Evolutionary conservation across 1,139 yeast species (phyloP).

Genomic region (Sugiyamaella novakii): DNA sequence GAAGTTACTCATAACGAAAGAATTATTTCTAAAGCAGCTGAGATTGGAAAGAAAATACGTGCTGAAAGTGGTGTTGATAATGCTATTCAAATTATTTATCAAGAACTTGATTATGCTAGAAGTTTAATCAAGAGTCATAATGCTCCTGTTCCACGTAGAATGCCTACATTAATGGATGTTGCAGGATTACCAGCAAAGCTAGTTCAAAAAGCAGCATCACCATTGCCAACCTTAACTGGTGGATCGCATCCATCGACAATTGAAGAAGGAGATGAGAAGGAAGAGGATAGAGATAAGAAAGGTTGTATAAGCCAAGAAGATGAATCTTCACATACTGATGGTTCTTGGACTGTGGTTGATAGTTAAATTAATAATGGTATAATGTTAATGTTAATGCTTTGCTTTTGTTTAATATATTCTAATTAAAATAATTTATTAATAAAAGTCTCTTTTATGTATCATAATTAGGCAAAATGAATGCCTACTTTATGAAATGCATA

Average conservation of each 20-base stretch:
- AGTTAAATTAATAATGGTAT: conserved; percentile 10
- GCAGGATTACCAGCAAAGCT: conserved; percentile 19
- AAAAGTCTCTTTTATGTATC: too few relatives aligned
- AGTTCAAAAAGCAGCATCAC: conserved; percentile 13
- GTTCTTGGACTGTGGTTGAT: conserved; percentile 31
- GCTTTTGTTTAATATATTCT: too few relatives aligned
- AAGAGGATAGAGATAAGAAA: conserved; percentile 1
- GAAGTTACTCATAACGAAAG: conserved; percentile 68
- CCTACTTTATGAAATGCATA: conserved; percentile 98
- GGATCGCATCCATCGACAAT: neutral
- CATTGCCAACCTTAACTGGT: conserved; percentile 10
- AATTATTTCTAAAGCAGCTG: conserved; percentile 65
- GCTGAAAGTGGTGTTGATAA: conserved; percentile 75
- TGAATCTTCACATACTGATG: conserved; percentile 25
- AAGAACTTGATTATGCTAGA: conserved; percentile 74
- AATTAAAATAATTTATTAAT: too few relatives aligned
- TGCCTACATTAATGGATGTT: conserved; percentile 20
- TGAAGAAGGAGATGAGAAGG: neutral
- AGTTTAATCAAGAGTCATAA: conserved; percentile 29
- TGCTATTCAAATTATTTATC: conserved; percentile 77
- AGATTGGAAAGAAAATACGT: conserved; percentile 61
- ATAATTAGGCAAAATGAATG: conserved; percentile 78
- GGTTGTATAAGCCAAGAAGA: conserved; percentile 17
- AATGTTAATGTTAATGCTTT: too few relatives aligned
- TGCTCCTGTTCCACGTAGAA: conserved; percentile 7